These are phyloP conservation scores for Astragalus membranaceus DNA, from an alignment of 306 rosid genomes.

Conservation along the genomic window DNA sequence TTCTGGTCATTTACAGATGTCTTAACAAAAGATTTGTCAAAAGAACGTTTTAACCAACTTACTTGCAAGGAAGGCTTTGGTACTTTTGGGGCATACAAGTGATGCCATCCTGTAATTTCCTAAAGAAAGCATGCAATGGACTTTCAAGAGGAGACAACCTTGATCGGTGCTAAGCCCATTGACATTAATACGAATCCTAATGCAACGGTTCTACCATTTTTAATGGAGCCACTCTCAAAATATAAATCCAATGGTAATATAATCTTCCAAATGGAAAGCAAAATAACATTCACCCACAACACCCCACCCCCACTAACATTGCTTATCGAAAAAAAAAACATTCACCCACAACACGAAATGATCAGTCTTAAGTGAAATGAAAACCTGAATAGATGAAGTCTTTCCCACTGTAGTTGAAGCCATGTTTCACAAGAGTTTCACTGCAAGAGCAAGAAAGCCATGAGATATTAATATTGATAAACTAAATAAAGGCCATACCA, in stretches of 20 bases:
- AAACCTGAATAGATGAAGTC: constrained; percentile 90
- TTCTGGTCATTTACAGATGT: no score
- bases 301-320: no score
- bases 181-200: background rate
- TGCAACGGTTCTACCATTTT: background rate
- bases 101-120: background rate
- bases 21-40: no score
- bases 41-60: no score
- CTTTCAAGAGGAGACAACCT: background rate
- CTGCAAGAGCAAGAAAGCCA: constrained; percentile 39
- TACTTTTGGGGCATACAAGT: background rate
- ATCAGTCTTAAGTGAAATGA: constrained; percentile 9
- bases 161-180: background rate
- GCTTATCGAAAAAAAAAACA: no score
- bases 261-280: background rate
- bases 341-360: background rate
- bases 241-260: background rate
- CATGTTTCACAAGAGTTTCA: constrained; percentile 75
- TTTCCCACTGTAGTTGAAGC: constrained; percentile 85
- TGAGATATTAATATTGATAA: constrained; percentile 1
- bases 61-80: background rate
- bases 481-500: background rate
- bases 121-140: background rate
- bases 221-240: background rate
- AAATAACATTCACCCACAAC: background rate